Conservation (phyloP, 176 grass and related monocot genomes). For the Secale cereale region DNA sequence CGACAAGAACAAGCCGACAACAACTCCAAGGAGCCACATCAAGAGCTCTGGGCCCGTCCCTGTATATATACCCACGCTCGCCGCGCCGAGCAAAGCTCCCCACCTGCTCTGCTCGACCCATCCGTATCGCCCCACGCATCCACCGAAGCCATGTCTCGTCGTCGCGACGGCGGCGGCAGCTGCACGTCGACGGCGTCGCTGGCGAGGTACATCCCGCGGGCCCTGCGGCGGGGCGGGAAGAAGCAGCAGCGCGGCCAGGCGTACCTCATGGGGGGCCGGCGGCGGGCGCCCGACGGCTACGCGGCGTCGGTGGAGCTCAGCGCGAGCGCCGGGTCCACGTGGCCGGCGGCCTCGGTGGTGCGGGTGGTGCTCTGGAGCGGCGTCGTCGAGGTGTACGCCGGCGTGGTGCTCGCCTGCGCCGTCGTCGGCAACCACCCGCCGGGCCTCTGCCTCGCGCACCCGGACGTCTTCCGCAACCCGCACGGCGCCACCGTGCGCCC, state of each 20-base stretch:
- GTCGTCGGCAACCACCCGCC: constrained; percentile 57
- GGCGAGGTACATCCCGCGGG: constrained; percentile 12
- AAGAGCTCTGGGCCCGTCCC: too few species aligned
- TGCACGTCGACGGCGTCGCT: not conserved
- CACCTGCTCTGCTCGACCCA: not conserved
- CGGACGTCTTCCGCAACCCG: constrained; percentile 58
- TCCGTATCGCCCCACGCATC: too few species aligned
- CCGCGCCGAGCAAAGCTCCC: not conserved
- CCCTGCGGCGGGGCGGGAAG: not conserved
- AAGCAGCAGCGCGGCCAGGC: not conserved
- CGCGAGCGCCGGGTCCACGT: not conserved
- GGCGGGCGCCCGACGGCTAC: not conserved
- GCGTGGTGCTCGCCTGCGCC: constrained; percentile 39
- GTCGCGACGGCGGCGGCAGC: not conserved
- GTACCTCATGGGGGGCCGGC: not conserved
- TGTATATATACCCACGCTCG: not conserved
- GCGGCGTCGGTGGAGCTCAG: constrained; percentile 22
- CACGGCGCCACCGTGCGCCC: constrained; percentile 37
- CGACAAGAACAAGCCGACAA: not conserved
- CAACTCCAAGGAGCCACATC: not conserved
- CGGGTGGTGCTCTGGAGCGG: constrained; percentile 50
- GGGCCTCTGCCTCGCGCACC: constrained; percentile 47
- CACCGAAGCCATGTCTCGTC: not conserved
- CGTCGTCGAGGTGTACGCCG: constrained; percentile 45
- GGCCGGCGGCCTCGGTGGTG: constrained; percentile 29